These are phyloP conservation scores for Fragaria vesca DNA, from an alignment of 306 rosid genomes.

Conservation along the genomic window DNA sequence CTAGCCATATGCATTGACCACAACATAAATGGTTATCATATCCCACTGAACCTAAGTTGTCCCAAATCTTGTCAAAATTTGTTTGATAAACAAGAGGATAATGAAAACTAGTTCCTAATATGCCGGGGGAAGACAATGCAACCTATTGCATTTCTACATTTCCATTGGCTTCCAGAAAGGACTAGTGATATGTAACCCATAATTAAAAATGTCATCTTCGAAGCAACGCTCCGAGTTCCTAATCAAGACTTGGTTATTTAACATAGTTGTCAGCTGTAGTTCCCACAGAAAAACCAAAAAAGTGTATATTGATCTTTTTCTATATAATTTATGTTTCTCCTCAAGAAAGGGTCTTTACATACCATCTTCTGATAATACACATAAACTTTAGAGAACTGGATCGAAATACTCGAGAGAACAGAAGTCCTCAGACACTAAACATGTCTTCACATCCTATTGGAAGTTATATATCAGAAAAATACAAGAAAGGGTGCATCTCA, in stretches of 20 bases:
- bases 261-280: background rate
- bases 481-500: background rate
- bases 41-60: background rate
- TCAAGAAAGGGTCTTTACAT: background rate
- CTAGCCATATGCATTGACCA: background rate
- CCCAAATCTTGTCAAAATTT: background rate
- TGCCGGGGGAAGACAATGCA: background rate
- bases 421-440: background rate
- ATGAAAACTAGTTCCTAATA: background rate
- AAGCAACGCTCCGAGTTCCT: background rate
- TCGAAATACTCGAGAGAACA: background rate
- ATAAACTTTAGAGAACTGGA: background rate
- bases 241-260: background rate
- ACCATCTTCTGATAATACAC: background rate
- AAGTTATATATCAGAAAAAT: background rate
- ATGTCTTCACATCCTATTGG: background rate
- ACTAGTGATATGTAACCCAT: background rate
- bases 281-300: background rate
- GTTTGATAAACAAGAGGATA: background rate
- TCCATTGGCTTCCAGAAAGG: background rate
- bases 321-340: background rate
- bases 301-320: background rate
- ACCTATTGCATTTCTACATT: conserved; percentile 8
- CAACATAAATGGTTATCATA: background rate
- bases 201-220: background rate